phyloP scores from a whole-genome alignment of 495 filamentous ascomycete genomes.

The Lasiosphaeriaceae sp. region DNA sequence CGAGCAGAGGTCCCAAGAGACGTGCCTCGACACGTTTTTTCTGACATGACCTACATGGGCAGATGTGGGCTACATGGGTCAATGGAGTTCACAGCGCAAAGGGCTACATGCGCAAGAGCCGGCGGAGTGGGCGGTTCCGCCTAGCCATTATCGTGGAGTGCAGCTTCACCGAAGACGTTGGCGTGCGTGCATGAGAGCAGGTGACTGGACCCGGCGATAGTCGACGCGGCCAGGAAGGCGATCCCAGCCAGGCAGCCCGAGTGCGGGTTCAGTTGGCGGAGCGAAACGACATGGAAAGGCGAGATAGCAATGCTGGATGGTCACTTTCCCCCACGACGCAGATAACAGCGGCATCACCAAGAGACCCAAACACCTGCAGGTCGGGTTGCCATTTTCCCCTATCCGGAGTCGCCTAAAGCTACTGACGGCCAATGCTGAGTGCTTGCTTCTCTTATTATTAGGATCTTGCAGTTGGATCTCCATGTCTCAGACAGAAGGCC shows the following conservation, averaged over 20 bases:
- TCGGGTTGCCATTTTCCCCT: constrained; percentile 17
- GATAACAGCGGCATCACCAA: constrained; percentile 3
- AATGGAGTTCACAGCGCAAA: constrained; percentile 2
- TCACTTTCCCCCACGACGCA: constrained; percentile 15
- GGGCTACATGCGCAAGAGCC: background rate
- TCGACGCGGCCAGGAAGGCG: background rate
- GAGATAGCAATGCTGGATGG: background rate
- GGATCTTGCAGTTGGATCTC: no score
- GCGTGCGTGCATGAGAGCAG: background rate
- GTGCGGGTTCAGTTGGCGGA: background rate
- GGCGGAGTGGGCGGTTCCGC: constrained; percentile 6
- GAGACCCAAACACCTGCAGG: background rate
- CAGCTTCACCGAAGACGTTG: background rate
- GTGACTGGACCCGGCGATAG: background rate
- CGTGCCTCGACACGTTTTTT: constrained; percentile 11
- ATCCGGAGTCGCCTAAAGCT: constrained; percentile 8
- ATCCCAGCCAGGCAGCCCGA: background rate
- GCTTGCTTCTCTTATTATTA: no score
- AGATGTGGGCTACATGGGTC: background rate
- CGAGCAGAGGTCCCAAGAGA: background rate
- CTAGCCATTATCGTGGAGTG: constrained; percentile 9
- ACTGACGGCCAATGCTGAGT: background rate
- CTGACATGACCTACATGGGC: constrained; percentile 7
- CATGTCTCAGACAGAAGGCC: no score
- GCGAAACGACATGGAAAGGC: background rate